These are phyloP conservation scores for Pichia kluyveri DNA, from an alignment of 805 yeast species.

Conservation along the genomic window DNA sequence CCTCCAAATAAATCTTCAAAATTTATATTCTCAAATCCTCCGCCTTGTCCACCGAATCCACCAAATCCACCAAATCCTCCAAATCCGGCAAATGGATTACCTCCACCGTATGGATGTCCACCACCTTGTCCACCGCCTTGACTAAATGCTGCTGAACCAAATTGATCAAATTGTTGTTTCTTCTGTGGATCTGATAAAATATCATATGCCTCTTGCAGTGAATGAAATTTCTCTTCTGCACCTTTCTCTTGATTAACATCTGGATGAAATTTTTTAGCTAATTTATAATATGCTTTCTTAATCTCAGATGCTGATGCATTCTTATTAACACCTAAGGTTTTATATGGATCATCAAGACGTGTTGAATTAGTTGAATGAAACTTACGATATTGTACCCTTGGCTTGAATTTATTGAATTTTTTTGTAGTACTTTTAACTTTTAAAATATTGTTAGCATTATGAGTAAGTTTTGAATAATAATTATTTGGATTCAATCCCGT, in stretches of 20 bases:
- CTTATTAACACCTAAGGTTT: constrained; percentile 67
- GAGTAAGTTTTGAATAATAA: neutral
- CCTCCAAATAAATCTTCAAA: constrained; percentile 56
- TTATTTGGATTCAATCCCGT: neutral
- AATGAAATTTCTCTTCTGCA: constrained; percentile 85
- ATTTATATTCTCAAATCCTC: constrained; percentile 21
- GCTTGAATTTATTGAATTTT: neutral
- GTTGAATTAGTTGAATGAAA: constrained; percentile 36
- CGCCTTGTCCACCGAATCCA: constrained; percentile 28
- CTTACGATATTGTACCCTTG: neutral
- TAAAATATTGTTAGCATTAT: neutral
- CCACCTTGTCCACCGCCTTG: constrained; percentile 47
- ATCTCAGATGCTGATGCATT: constrained; percentile 73
- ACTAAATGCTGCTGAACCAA: constrained; percentile 80
- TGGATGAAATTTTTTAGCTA: constrained; percentile 93
- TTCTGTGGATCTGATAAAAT: constrained; percentile 77
- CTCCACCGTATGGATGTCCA: constrained; percentile 16
- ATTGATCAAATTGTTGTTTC: constrained; percentile 84
- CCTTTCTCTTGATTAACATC: constrained; percentile 89
- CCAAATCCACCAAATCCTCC: constrained; percentile 34
- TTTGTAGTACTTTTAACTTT: neutral
- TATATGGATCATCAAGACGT: constrained; percentile 65
- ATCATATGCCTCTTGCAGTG: constrained; percentile 91
- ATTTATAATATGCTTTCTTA: constrained; percentile 86
- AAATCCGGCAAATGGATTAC: constrained; percentile 33